A percentile compares a stretch with the other conserved stretches of the same genome.
These are phyloP conservation scores for Umbelopsis vinacea DNA, from an alignment of 192 early-diverging fungal species.

Conservation along the genomic window DNA sequence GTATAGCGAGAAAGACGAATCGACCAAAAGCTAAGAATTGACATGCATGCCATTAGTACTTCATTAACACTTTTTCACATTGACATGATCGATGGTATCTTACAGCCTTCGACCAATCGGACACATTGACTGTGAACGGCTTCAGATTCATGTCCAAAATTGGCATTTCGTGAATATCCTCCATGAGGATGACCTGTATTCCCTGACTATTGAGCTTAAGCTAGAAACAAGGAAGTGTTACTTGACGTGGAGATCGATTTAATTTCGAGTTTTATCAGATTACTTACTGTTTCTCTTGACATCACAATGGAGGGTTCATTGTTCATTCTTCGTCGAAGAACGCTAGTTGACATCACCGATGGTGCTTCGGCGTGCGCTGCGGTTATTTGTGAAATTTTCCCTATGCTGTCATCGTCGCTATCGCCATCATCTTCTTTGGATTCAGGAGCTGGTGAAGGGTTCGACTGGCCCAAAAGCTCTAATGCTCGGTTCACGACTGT, in stretches of 20 bases:
- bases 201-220: slow-evolving; percentile 47
- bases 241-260: background rate
- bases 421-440: background rate
- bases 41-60: background rate
- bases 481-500: slow-evolving; percentile 64
- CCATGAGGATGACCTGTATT: slow-evolving; percentile 72
- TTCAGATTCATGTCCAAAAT: slow-evolving; percentile 74
- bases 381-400: background rate
- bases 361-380: slow-evolving; percentile 22
- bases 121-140: slow-evolving; percentile 66
- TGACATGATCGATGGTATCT: background rate
- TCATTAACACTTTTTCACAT: background rate
- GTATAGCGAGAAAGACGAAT: slow-evolving; percentile 61
- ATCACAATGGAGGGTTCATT: slow-evolving; percentile 42
- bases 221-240: slow-evolving; percentile 22
- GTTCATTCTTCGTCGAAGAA: background rate
- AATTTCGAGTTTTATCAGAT: background rate
- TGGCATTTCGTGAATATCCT: slow-evolving; percentile 84
- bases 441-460: background rate
- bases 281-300: slow-evolving; percentile 38
- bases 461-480: slow-evolving; percentile 46
- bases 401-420: background rate
- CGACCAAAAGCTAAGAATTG: slow-evolving; percentile 46
- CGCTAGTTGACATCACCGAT: background rate
- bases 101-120: slow-evolving; percentile 69